phyloP scores from a whole-genome alignment of 148 eudicot genomes.

The Cornus kousa region DNA sequence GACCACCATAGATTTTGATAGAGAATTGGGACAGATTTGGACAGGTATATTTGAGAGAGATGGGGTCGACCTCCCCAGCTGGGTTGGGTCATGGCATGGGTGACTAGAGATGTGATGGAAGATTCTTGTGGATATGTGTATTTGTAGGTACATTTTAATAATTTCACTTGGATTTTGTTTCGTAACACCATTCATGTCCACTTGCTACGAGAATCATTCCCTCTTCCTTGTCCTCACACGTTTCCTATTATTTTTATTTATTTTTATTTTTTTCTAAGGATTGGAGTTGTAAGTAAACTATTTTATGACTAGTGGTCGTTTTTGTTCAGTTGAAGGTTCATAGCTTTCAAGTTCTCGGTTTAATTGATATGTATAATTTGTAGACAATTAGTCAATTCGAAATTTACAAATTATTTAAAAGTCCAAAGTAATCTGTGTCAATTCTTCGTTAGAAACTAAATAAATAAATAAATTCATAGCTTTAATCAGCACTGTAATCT shows the following conservation, averaged over 20 bases:
- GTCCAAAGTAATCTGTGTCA: too few relatives aligned
- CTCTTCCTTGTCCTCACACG: background rate
- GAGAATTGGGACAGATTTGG: slow-evolving; percentile 7
- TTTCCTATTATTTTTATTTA: too few relatives aligned
- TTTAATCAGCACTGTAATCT: background rate
- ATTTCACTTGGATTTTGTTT: slow-evolving; percentile 9
- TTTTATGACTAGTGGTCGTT: too few relatives aligned
- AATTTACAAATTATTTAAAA: too few relatives aligned
- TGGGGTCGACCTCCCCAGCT: slow-evolving; percentile 20
- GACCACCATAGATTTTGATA: slow-evolving; percentile 18
- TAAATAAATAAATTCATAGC: background rate
- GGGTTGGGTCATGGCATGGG: slow-evolving; percentile 5
- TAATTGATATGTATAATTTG: too few relatives aligned
- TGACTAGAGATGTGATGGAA: slow-evolving; percentile 31
- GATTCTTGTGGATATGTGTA: slow-evolving; percentile 27
- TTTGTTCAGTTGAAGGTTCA: background rate
- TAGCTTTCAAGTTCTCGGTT: background rate
- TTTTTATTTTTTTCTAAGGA: too few relatives aligned
- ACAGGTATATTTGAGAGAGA: slow-evolving; percentile 11
- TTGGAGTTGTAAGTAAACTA: background rate
- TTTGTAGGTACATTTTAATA: background rate
- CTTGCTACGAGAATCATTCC: slow-evolving; percentile 9
- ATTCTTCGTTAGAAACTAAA: too few relatives aligned
- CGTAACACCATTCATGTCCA: slow-evolving; percentile 8
- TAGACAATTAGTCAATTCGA: too few relatives aligned